Percentiles rank a stretch among this genome's conserved stretches.
These are phyloP conservation scores for Penicillium daleae DNA, from an alignment of 495 filamentous ascomycete species.

Conservation along the genomic window DNA sequence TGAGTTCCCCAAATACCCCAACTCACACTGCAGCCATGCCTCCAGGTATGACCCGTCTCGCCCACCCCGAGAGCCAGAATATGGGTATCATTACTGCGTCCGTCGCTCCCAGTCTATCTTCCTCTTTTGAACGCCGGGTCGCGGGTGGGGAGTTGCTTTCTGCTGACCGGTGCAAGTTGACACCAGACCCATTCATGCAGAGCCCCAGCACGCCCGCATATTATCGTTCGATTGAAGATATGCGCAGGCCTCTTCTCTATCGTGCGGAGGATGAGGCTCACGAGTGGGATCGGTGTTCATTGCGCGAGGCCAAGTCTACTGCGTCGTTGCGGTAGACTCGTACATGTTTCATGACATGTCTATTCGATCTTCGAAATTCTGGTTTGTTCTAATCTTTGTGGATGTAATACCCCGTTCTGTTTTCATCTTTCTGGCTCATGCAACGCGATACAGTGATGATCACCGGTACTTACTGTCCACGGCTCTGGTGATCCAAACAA, in stretches of 20 bases:
- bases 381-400: neutral
- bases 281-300: constrained; percentile 15
- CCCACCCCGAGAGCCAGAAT: neutral
- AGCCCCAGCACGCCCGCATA: no score
- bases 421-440: neutral
- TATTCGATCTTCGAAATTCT: neutral
- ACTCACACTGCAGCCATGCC: neutral
- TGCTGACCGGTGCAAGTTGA: neutral
- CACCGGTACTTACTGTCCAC: neutral
- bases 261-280: constrained; percentile 3
- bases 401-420: neutral
- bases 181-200: neutral
- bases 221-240: constrained; percentile 1
- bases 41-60: neutral
- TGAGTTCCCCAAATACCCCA: neutral
- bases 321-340: neutral
- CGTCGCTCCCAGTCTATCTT: neutral
- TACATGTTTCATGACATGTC: neutral
- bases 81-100: neutral
- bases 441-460: neutral
- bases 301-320: constrained; percentile 1
- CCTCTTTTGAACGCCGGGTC: neutral
- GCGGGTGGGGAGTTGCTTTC: neutral
- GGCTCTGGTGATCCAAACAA: neutral
- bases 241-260: neutral